phyloP scores from a whole-genome alignment of 2,329 filamentous ascomycete genomes.

The Phaeosphaeriaceae sp. region DNA sequence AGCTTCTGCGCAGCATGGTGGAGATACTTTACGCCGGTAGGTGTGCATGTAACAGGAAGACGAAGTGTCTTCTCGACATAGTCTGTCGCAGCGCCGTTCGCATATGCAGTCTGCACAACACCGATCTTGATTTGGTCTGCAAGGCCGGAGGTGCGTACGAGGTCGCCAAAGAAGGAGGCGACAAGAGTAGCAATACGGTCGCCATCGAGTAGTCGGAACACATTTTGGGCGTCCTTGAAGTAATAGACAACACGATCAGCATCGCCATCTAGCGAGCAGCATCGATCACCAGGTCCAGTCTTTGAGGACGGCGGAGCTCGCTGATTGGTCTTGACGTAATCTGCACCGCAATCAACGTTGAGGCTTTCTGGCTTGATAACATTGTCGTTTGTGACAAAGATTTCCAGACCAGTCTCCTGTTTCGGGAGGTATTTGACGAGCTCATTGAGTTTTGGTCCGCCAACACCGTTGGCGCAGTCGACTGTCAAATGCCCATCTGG shows the following conservation, averaged over 20 bases:
- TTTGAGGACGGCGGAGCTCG: conserved; percentile 84
- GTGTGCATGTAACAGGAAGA: conserved; percentile 89
- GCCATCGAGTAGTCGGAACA: conserved; percentile 92
- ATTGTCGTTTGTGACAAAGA: conserved; percentile 91
- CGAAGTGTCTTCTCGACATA: conserved; percentile 89
- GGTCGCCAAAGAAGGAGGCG: conserved; percentile 90
- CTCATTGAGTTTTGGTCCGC: conserved; percentile 86
- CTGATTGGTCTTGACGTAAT: conserved; percentile 97
- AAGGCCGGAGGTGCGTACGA: conserved; percentile 80
- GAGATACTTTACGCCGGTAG: conserved; percentile 95
- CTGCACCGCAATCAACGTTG: conserved; percentile 91
- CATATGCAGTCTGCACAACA: conserved; percentile 96
- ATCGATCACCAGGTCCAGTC: conserved; percentile 75
- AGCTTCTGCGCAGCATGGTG: conserved; percentile 96
- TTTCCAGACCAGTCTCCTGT: conserved; percentile 71
- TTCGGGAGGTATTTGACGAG: conserved; percentile 81
- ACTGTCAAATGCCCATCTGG: conserved; percentile 77
- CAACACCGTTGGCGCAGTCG: conserved; percentile 96
- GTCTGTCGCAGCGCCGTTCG: conserved; percentile 91
- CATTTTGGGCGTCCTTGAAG: conserved; percentile 79
- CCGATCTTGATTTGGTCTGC: conserved; percentile 84
- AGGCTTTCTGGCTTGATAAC: conserved; percentile 87
- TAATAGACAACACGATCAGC: conserved; percentile 97
- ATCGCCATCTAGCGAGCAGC: conserved; percentile 92
- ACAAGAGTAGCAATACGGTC: conserved; percentile 96